These are phyloP conservation scores for Gloeopeniophorella convolvens DNA, from an alignment of 768 basidiomycete species.

Conservation along the genomic window DNA sequence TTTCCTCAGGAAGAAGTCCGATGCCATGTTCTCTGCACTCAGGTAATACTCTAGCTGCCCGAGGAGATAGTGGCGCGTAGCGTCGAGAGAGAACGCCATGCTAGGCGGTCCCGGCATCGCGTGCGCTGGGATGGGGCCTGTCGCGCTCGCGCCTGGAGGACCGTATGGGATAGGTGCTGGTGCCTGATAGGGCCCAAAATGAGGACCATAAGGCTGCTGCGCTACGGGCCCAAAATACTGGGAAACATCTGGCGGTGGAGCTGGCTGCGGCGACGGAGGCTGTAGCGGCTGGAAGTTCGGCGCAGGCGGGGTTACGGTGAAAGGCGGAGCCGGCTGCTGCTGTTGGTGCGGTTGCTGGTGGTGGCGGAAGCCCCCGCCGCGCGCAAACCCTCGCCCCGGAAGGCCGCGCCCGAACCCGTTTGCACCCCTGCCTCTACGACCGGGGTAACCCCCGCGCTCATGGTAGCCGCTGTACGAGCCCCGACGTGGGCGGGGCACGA, in stretches of 20 bases:
- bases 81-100: conserved; percentile 54
- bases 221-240: conserved; percentile 20
- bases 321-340: conserved; percentile 8
- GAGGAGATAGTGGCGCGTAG: conserved; percentile 61
- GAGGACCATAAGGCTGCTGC: conserved; percentile 7
- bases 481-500: conserved; percentile 27
- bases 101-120: conserved; percentile 42
- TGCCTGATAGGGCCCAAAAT: conserved; percentile 26
- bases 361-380: conserved; percentile 10
- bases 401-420: conserved; percentile 28
- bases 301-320: conserved; percentile 16
- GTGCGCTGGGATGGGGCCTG: conserved; percentile 26
- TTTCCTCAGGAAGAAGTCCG: conserved; percentile 76
- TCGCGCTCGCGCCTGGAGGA: conserved; percentile 15
- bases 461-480: conserved; percentile 26
- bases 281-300: conserved; percentile 22
- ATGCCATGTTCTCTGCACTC: conserved; percentile 83
- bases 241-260: conserved; percentile 5
- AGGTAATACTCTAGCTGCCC: conserved; percentile 91
- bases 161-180: conserved; percentile 26
- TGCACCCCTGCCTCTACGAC: conserved; percentile 20
- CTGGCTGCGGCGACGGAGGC: conserved; percentile 13
- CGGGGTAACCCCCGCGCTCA: conserved; percentile 16
- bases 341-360: not conserved
- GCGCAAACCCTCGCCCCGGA: conserved; percentile 10